These are phyloP conservation scores for Piper betle DNA, from an alignment of 164 flowering plant species.

Conservation along the genomic window DNA sequence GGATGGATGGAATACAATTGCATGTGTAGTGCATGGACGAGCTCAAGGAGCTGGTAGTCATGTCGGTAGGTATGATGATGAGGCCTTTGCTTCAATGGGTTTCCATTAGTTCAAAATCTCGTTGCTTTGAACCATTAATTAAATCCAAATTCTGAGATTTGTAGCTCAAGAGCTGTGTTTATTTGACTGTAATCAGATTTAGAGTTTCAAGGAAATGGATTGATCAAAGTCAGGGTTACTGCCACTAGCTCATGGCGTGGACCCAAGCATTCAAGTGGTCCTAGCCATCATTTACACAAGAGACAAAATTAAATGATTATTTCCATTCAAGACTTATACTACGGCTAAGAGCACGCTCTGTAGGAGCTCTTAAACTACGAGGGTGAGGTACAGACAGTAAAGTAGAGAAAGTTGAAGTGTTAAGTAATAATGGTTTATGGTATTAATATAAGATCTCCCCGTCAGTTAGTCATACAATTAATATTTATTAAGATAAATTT, in stretches of 20 bases:
- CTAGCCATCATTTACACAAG: not conserved
- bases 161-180: too few species aligned
- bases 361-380: not conserved
- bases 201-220: too few species aligned
- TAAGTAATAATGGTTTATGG: too few species aligned
- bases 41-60: not conserved
- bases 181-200: too few species aligned
- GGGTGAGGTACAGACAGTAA: not conserved
- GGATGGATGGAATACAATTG: not conserved
- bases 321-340: not conserved
- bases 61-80: not conserved
- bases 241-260: not conserved
- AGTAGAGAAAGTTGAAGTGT: not conserved
- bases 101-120: too few species aligned
- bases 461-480: too few species aligned
- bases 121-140: too few species aligned
- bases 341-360: not conserved
- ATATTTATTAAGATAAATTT: too few species aligned
- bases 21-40: not conserved
- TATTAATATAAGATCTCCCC: too few species aligned
- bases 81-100: not conserved
- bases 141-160: too few species aligned
- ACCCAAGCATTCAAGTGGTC: not conserved
- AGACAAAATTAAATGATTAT: slow-evolving; percentile 1
- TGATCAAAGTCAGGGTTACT: not conserved